Evolutionary conservation across 2,329 filamentous ascomycete genomes (phyloP).

Genomic region (Grosmannia penicillata): DNA sequence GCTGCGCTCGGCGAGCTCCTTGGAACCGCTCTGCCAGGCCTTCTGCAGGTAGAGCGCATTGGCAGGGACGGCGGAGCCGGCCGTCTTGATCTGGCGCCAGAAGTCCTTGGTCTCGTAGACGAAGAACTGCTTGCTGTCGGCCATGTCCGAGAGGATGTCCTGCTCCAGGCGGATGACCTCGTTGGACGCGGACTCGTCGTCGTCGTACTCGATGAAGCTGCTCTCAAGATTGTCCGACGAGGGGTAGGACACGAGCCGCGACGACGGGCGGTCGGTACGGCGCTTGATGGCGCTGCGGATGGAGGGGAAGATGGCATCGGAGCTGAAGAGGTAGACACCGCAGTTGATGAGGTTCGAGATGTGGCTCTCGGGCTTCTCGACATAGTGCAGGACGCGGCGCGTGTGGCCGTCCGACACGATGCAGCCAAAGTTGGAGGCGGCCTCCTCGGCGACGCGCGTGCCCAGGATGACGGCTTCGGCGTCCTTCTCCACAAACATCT

Average conservation of each 20-base stretch:
- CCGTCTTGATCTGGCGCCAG: constrained; percentile 99
- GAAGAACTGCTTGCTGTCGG: constrained; percentile 95
- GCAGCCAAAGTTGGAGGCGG: constrained; percentile 92
- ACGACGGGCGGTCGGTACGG: constrained; percentile 64
- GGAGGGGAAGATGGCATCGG: constrained; percentile 90
- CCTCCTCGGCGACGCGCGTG: constrained; percentile 78
- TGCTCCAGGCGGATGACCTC: constrained; percentile 91
- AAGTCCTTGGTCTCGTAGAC: constrained; percentile 98
- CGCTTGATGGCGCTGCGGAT: constrained; percentile 93
- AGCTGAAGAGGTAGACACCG: constrained; percentile 93
- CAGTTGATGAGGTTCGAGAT: constrained; percentile 99
- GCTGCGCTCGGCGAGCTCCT: constrained; percentile 70
- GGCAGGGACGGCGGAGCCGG: constrained; percentile 88
- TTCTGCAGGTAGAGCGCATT: constrained; percentile 95
- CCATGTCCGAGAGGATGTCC: constrained; percentile 88
- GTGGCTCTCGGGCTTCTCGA: constrained; percentile 95
- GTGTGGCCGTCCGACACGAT: constrained; percentile 91
- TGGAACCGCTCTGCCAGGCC: constrained; percentile 68
- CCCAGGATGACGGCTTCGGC: constrained; percentile 94
- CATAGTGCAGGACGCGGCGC: constrained; percentile 92
- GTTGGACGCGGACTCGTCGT: constrained; percentile 57
- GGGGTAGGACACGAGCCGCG: constrained; percentile 80
- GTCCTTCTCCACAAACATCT: constrained; percentile 84
- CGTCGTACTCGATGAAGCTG: constrained; percentile 36
- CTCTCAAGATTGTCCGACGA: constrained; percentile 84